These are phyloP conservation scores for Fusarium mangiferae DNA, from an alignment of 2,329 filamentous ascomycete species.

Conservation along the genomic window DNA sequence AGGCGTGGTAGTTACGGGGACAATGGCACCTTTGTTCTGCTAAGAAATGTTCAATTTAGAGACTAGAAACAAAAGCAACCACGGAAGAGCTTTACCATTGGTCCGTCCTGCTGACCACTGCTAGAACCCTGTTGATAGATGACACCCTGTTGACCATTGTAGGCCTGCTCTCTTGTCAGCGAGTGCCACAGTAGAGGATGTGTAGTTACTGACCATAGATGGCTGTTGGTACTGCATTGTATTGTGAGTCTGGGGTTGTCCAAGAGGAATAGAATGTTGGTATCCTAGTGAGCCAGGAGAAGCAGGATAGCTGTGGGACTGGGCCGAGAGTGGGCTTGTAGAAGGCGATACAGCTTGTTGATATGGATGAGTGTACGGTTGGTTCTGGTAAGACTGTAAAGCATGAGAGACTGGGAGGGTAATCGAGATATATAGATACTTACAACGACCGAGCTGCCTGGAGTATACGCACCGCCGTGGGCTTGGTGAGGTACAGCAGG, in stretches of 20 bases:
- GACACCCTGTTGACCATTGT: conserved; percentile 32
- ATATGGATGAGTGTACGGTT: conserved; percentile 33
- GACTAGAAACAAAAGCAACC: conserved; percentile 42
- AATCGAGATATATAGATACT: neutral
- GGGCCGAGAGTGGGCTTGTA: conserved; percentile 33
- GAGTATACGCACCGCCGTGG: conserved; percentile 42
- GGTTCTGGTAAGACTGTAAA: conserved; percentile 38
- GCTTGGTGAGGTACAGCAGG: conserved; percentile 28
- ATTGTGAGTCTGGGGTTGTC: conserved; percentile 23
- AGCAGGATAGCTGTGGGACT: conserved; percentile 18
- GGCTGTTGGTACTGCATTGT: conserved; percentile 40
- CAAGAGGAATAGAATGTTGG: conserved; percentile 13
- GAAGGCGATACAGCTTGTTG: conserved; percentile 34
- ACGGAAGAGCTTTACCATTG: conserved; percentile 45
- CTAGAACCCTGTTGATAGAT: conserved; percentile 35
- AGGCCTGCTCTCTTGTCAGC: conserved; percentile 25
- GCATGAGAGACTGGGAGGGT: neutral
- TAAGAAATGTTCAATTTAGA: conserved; percentile 40
- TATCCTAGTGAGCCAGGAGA: conserved; percentile 18
- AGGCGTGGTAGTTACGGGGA: conserved; percentile 25
- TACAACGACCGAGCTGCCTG: conserved; percentile 39
- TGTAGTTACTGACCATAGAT: conserved; percentile 19
- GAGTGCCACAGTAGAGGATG: too few species aligned
- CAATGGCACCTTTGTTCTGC: conserved; percentile 34
- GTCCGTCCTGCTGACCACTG: conserved; percentile 38